Base-by-base conservation (phyloP, 805 yeast genomes). In the Metschnikowia arizonensis region DNA sequence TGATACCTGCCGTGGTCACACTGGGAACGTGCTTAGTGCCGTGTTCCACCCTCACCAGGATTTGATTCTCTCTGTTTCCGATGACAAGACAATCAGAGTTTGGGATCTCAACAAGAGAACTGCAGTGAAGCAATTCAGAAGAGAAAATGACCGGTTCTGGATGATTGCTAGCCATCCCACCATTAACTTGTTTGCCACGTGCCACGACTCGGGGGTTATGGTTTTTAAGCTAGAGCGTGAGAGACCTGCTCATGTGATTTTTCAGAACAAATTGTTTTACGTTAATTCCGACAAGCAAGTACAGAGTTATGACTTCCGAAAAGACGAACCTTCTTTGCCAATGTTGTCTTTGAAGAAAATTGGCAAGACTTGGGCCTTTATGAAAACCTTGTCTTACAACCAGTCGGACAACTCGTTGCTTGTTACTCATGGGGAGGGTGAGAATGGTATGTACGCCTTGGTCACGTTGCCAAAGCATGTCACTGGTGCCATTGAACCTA, bases 181-280 rank as follows among this genome's bases (percentile, higher is more conserved):
- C 37, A 84, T 91, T 66, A 93, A 93, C 65, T 76, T 93, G 60
- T 89, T 93, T 71, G 99, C 97, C 45, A 85, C 97, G 25, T 91
- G 96, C 58, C 98, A 91, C 68, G 99, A 95, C 66, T 77, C 89
- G 12, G 99, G 99, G 64, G 95, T 89, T 25, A 90, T 90, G 95
- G 96, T 93, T 40, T 95, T 93, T 79, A 93, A 93, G 70, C 77
- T 93, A 50, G 97, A 88, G 65, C 85, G 98, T 64, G 99, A 93
- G 74, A 83, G 99, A 65, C 98, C 99, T 11, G 95, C 97, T n/a
- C 78, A 79, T 57, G 66, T 86, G 4, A 59, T 80, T 28, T 77
- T 75, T 68, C 93, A 86, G 62, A 86, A 86, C 66, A 81, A 77
- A 57, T 66, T 93, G 56, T 78, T 78, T 50, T 91, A 77, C 60